A percentile compares a stretch with the other conserved stretches of the same genome.
These are phyloP conservation scores for Deakozyma indianensis DNA, from an alignment of 805 yeast genomes.

Conservation along the genomic window DNA sequence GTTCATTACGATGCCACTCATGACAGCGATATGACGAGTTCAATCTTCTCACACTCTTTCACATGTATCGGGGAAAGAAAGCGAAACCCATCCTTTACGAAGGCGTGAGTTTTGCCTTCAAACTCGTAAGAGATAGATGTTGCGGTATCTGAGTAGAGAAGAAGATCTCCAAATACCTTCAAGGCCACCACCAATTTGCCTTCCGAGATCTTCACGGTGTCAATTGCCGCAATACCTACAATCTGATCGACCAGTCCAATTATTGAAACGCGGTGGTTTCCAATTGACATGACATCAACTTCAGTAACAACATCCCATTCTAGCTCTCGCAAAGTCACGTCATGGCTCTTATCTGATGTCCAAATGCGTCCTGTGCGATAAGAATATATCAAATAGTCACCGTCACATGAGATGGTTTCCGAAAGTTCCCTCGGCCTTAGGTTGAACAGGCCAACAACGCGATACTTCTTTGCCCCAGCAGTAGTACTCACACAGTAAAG, in stretches of 20 bases:
- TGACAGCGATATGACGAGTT: background rate
- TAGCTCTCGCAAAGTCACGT: background rate
- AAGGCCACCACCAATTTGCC: background rate
- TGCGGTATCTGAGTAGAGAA: background rate
- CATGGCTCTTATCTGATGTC: background rate
- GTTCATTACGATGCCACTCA: no score
- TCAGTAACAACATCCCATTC: background rate
- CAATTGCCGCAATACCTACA: background rate
- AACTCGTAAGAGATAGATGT: background rate
- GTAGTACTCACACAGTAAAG: constrained; percentile 5
- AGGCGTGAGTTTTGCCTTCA: background rate
- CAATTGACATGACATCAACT: background rate
- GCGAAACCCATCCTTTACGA: background rate
- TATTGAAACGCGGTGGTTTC: background rate
- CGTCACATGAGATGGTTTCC: constrained; percentile 2
- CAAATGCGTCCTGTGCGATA: background rate
- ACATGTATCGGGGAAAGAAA: background rate
- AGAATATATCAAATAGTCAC: background rate
- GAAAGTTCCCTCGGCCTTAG: background rate
- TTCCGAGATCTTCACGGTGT: background rate
- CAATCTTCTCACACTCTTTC: background rate
- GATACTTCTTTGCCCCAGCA: background rate
- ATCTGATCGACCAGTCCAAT: background rate
- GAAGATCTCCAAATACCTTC: background rate
- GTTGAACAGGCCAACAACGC: constrained; percentile 6